These are phyloP conservation scores for Auriscalpium microsporum DNA, from an alignment of 768 basidiomycete species.

Conservation along the genomic window DNA sequence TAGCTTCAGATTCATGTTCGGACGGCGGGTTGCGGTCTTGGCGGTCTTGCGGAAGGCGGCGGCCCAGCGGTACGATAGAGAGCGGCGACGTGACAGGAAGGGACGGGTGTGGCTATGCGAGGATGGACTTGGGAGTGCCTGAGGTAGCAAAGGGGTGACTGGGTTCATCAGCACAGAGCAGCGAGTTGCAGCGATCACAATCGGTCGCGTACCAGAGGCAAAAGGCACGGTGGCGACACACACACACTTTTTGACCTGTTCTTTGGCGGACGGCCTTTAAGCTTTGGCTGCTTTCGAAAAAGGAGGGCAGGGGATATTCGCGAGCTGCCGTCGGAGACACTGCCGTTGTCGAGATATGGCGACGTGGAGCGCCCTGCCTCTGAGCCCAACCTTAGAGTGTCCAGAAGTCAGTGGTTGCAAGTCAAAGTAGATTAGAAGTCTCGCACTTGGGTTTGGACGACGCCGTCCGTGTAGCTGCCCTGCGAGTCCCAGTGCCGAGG, in stretches of 20 bases:
- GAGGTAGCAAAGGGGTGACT: too few relatives aligned
- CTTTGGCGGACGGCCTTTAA: constrained; percentile 47
- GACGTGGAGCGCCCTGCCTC: constrained; percentile 60
- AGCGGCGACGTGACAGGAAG: too few relatives aligned
- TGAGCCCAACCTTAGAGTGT: constrained; percentile 38
- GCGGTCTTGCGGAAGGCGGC: too few relatives aligned
- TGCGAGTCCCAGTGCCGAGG: constrained; percentile 51
- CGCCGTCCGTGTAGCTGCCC: constrained; percentile 51
- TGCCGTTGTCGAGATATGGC: constrained; percentile 52
- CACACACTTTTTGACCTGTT: constrained; percentile 55
- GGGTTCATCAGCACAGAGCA: not conserved
- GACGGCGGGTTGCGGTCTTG: too few relatives aligned
- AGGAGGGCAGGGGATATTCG: constrained; percentile 13
- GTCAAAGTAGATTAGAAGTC: not conserved
- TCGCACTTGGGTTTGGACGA: constrained; percentile 59
- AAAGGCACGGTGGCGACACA: not conserved
- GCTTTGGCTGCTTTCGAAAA: constrained; percentile 28
- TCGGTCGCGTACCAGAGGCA: too few relatives aligned
- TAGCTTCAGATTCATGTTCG: too few relatives aligned
- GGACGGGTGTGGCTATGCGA: too few relatives aligned
- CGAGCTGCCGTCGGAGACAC: constrained; percentile 52
- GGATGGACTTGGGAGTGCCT: too few relatives aligned
- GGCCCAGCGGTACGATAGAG: too few relatives aligned
- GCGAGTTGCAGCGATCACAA: too few relatives aligned
- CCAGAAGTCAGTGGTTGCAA: too few relatives aligned